Conservation (phyloP, 2,329 filamentous ascomycete species). For the Clonostachys rosea region DNA sequence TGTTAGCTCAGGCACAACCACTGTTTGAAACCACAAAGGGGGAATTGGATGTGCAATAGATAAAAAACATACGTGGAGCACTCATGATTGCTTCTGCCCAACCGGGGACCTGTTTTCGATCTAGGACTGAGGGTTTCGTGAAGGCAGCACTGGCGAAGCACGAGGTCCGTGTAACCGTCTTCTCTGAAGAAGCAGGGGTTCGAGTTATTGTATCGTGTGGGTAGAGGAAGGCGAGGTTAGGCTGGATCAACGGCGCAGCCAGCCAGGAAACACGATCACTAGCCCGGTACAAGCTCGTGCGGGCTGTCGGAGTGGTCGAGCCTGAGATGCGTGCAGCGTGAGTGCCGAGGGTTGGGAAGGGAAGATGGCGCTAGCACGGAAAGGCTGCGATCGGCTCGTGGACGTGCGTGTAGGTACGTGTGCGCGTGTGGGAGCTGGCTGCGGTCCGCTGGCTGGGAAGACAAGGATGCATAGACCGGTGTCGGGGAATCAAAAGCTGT, state of each 20-base stretch:
- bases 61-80: slow-evolving; percentile 12
- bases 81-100: slow-evolving; percentile 11
- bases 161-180: neutral
- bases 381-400: too few species aligned
- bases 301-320: too few species aligned
- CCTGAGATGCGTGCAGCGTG: too few species aligned
- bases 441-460: neutral
- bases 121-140: neutral
- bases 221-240: too few species aligned
- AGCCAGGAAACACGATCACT: too few species aligned
- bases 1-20: too few species aligned
- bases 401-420: neutral
- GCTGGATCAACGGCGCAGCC: too few species aligned
- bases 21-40: neutral
- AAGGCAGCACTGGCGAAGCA: neutral
- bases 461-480: neutral
- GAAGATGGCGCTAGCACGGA: too few species aligned
- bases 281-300: too few species aligned
- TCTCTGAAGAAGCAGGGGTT: neutral
- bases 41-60: neutral
- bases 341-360: too few species aligned
- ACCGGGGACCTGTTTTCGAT: too few species aligned
- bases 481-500: neutral
- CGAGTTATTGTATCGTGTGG: neutral
- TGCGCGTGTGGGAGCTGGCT: slow-evolving; percentile 2